Evolutionary conservation across 2,329 filamentous ascomycete genomes (phyloP).

Genomic region (Ophiostoma sp.): DNA sequence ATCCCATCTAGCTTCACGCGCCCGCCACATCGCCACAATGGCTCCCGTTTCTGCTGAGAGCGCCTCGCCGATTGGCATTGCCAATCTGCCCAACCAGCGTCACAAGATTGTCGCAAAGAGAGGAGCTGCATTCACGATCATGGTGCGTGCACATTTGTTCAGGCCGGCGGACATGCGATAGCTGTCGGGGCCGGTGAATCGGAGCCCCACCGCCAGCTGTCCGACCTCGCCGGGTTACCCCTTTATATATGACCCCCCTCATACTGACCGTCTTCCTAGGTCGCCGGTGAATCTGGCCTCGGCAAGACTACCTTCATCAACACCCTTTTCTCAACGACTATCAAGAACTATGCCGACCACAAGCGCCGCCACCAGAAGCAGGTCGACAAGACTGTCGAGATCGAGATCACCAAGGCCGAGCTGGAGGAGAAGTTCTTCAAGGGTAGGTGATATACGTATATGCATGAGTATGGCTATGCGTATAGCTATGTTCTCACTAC

Average conservation of each 20-base stretch:
- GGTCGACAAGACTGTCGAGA: conserved; percentile 99
- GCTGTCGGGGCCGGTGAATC: background rate
- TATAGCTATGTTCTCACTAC: background rate
- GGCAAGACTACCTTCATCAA: conserved; percentile 99
- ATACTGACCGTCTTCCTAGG: conserved; percentile 47
- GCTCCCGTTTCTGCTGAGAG: conserved; percentile 53
- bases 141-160: conserved; percentile 54
- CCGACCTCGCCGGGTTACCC: background rate
- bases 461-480: background rate
- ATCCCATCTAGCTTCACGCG: conserved; percentile 7
- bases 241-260: conserved; percentile 16
- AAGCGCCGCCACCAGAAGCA: conserved; percentile 99
- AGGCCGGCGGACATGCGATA: background rate
- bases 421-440: conserved; percentile 99
- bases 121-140: conserved; percentile 97
- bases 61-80: conserved; percentile 66
- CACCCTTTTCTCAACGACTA: conserved; percentile 98
- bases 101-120: conserved; percentile 74
- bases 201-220: background rate
- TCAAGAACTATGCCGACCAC: conserved; percentile 99
- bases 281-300: conserved; percentile 95
- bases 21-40: conserved; percentile 38
- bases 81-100: conserved; percentile 67
- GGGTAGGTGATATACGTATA: conserved; percentile 51
- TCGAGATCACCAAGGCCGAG: conserved; percentile 99